These are phyloP conservation scores for Combretum micranthum DNA, from an alignment of 345 rosid genomes.

Conservation along the genomic window DNA sequence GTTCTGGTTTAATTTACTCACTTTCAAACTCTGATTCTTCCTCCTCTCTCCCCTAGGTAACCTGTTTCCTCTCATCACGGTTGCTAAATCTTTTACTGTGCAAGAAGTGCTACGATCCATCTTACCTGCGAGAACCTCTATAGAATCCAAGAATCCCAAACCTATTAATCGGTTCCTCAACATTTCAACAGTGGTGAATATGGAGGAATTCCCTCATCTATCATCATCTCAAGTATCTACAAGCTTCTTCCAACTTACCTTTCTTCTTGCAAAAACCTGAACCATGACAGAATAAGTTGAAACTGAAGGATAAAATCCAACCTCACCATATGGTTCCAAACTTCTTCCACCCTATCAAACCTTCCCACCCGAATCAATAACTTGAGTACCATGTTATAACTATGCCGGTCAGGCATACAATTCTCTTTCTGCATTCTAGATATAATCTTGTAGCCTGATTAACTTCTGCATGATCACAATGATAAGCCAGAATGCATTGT, in stretches of 20 bases:
- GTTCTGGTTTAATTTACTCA: slow-evolving; percentile 13
- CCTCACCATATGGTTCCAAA: slow-evolving; percentile 69
- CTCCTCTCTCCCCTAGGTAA: slow-evolving; percentile 16
- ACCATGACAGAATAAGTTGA: slow-evolving; percentile 78
- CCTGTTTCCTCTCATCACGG: slow-evolving; percentile 54
- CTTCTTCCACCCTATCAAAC: slow-evolving; percentile 57
- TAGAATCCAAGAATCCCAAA: slow-evolving; percentile 43
- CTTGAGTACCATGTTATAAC: slow-evolving; percentile 79
- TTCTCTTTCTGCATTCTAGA: slow-evolving; percentile 53
- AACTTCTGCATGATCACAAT: slow-evolving; percentile 72
- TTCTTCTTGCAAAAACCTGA: slow-evolving; percentile 72
- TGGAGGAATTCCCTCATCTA: slow-evolving; percentile 86
- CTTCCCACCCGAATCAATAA: slow-evolving; percentile 63
- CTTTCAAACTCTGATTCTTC: slow-evolving; percentile 39
- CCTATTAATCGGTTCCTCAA: slow-evolving; percentile 61
- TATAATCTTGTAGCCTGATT: slow-evolving; percentile 51
- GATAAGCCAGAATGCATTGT: slow-evolving; percentile 67
- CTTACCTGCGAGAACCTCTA: slow-evolving; percentile 63
- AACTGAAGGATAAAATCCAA: slow-evolving; percentile 65
- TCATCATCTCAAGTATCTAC: slow-evolving; percentile 88
- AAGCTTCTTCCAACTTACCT: slow-evolving; percentile 72
- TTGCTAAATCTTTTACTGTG: slow-evolving; percentile 55
- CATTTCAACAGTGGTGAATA: slow-evolving; percentile 66
- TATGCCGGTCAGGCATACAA: slow-evolving; percentile 56
- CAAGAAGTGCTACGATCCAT: slow-evolving; percentile 68